Evolutionary conservation across 768 basidiomycete species (phyloP).

Genomic region (Baorangia bicolor): DNA sequence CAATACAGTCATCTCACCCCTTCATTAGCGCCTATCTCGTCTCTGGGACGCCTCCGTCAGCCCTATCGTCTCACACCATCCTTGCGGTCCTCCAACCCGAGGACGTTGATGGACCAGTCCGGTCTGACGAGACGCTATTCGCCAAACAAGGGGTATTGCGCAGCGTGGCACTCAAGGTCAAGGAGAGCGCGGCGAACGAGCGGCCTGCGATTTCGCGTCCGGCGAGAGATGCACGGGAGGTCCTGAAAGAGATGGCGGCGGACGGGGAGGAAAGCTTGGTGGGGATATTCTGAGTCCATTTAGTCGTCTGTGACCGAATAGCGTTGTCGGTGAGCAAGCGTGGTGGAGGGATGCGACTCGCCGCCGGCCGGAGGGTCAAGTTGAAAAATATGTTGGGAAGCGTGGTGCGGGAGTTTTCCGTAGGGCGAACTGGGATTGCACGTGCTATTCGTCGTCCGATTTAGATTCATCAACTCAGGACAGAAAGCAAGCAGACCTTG

Average conservation of each 20-base stretch:
- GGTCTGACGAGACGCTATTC: slow-evolving; percentile 45
- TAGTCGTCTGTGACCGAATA: background rate
- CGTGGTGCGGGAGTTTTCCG: too few species aligned
- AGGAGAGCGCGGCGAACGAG: slow-evolving; percentile 67
- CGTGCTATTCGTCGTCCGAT: too few species aligned
- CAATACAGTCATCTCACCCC: slow-evolving; percentile 2
- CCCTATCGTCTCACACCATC: slow-evolving; percentile 58
- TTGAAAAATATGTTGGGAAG: too few species aligned
- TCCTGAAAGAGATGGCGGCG: slow-evolving; percentile 43
- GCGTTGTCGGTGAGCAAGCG: background rate
- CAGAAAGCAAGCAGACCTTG: too few species aligned
- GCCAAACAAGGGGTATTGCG: slow-evolving; percentile 63
- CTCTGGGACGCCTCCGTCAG: slow-evolving; percentile 65
- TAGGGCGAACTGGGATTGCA: too few species aligned
- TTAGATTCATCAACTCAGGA: too few species aligned
- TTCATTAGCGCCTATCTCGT: slow-evolving; percentile 56
- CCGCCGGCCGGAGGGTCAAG: too few species aligned
- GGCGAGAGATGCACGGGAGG: slow-evolving; percentile 78
- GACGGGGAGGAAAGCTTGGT: slow-evolving; percentile 26
- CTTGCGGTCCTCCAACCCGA: slow-evolving; percentile 54
- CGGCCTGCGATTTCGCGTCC: slow-evolving; percentile 73
- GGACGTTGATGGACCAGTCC: slow-evolving; percentile 30
- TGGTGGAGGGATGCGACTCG: too few species aligned
- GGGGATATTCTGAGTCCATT: slow-evolving; percentile 26
- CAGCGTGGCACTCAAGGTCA: slow-evolving; percentile 69